Base-by-base conservation (phyloP, 2,329 filamentous ascomycete genomes). In the Botrytis aclada region DNA sequence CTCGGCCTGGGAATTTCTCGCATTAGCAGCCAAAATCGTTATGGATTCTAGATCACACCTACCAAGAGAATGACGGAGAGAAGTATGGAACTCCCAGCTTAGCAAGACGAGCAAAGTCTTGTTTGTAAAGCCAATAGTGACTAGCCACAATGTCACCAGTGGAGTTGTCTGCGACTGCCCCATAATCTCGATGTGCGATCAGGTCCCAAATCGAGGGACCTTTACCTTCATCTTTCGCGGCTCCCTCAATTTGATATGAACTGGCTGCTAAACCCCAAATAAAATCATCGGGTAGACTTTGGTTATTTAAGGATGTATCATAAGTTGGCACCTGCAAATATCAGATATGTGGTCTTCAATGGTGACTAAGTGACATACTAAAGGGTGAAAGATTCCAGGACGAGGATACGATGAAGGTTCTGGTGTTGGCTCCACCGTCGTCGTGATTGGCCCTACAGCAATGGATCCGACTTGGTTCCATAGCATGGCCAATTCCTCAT, bases 101-200 rank as follows among this genome's bases (percentile, higher is more conserved):
- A 1, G 86, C 86, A 14, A 88, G 81, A 0, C 86, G 83, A 73
- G 85, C 85, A 61, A 88, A 87, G 60, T 88, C 85, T 77, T 88
- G 86, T 77, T 88, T 88, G 77, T 88, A 88, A 3, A 86, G 80
- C 73, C 86, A 88, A 77, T 88, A 88, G 69, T 87, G 83, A 79
- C 86, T 85, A 60, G 84, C 83, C 0, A 84, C 83, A 32, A 89
- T 79, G 74, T 88, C 86, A 2, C 85, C 86, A 75, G 78, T 83
- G 41, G 85, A 14, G 83, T 84, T 61, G 83, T 83, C 75, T 25
- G 72, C 71, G n/a, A 77, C 73, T 9, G 70, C 74, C 37, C 74
- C 74, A 76, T 83, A 84, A 47, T 73, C 73, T 51, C 78, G 66
- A 72, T 80, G 78, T n/a, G 75, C 73, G 32, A 79, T 70, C 16